phyloP scores from a whole-genome alignment of 2,329 filamentous ascomycete species.

The Orbilia brochopaga region DNA sequence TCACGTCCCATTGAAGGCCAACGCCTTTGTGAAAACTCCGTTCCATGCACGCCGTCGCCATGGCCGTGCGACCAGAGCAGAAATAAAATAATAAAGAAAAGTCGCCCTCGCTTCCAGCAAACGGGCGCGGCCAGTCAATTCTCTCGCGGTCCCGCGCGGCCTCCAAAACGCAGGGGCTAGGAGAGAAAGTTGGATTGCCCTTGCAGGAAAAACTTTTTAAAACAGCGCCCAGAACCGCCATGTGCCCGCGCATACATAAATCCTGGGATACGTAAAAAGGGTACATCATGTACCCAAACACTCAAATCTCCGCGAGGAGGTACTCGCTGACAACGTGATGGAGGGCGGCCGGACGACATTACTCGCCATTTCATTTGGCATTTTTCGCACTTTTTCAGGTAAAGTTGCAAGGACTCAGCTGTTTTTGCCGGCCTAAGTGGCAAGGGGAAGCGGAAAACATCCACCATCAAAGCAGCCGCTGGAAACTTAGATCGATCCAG shows the following conservation, averaged over 20 bases:
- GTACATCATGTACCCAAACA: slow-evolving; percentile 9
- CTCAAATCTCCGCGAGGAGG: neutral
- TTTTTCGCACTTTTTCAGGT: neutral
- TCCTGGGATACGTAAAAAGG: neutral
- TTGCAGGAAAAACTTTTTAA: slow-evolving; percentile 30
- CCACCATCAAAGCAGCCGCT: neutral
- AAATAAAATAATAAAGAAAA: neutral
- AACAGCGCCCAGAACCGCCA: slow-evolving; percentile 39
- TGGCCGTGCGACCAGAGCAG: no score
- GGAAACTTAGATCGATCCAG: neutral
- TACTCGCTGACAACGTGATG: neutral
- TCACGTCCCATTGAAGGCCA: no score
- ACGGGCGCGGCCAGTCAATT: neutral
- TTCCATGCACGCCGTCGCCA: no score
- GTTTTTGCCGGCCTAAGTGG: neutral
- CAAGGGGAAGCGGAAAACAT: neutral
- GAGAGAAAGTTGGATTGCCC: slow-evolving; percentile 18
- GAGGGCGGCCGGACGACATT: neutral
- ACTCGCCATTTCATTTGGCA: neutral
- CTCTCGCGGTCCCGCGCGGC: slow-evolving; percentile 34
- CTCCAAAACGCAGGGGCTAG: slow-evolving; percentile 50
- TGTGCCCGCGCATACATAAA: neutral
- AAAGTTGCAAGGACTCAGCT: neutral
- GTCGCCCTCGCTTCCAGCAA: neutral
- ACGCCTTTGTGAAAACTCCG: no score